Base-by-base conservation (phyloP, 495 filamentous ascomycete species). In the Aspergillus wentii region DNA sequence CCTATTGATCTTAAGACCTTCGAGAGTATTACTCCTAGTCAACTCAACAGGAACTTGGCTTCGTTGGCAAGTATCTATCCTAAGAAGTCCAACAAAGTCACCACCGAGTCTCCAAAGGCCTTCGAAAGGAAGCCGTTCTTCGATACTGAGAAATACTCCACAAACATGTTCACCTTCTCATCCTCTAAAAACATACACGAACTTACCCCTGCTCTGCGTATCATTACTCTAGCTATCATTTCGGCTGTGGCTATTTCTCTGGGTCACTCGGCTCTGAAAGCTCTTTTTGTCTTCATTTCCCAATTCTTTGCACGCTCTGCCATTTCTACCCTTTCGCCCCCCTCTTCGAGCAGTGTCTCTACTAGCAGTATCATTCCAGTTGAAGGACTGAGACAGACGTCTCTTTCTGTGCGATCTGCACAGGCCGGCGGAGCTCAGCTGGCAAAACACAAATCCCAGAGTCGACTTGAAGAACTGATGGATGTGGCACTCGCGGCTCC, bases 1-100 rank as follows among this genome's bases (percentile, higher is more conserved):
- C 85, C 85, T 10, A 80, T 88, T 47, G 85, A 89, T 47, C 50
- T 86, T n/a, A 62, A 70, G 33, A 85, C 81, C 0, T 88, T 89
- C 41, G 64, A 80, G 45, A 81, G 78, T 31, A 83, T 89, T 48
- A 79, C 85, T 40, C 74, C 82, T 16, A 61, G 76, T 19, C 85
- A 89, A 49, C 74, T 89, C 52, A 88, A 88, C 52, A 66, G 81
- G 38, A 86, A 87, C 48, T 55, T 89, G 33, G 82, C 83, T 35
- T 82, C 75, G 27, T 59, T 89, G 33, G 80, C 79, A 17, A 72
- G 69, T 7, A 49, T 76, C 25, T 59, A 64, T 34, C 56, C 62
- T 7, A 56, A 49, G 35, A 60, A 64, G 28, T 17, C 38, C 10
- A 42, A 48, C 15, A 68, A 56, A 16, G 49, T 47, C 17, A 41